These are phyloP conservation scores for Leccinellum rugosiceps DNA, from an alignment of 768 basidiomycete species.

Conservation along the genomic window DNA sequence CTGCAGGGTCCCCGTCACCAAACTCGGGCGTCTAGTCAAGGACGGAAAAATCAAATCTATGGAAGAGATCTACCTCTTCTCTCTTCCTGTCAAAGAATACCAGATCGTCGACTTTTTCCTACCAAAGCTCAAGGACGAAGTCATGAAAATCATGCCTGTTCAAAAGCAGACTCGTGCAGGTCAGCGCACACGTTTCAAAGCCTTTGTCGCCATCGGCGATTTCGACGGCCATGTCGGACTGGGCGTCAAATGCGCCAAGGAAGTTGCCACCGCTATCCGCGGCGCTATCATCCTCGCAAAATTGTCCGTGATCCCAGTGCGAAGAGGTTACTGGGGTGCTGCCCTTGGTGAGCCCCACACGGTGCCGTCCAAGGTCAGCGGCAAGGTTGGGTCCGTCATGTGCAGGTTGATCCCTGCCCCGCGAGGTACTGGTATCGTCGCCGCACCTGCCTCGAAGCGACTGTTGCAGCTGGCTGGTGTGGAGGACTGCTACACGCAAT, in stretches of 20 bases:
- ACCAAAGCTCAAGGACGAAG: constrained; percentile 98
- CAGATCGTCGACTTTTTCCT: constrained; percentile 99
- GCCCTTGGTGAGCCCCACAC: constrained; percentile 99
- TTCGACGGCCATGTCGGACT: constrained; percentile 98
- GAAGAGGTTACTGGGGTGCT: constrained; percentile 99
- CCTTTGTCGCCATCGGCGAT: constrained; percentile 99
- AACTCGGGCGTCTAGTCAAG: constrained; percentile 98
- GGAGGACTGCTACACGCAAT: constrained; percentile 96
- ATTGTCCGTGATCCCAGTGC: constrained; percentile 95
- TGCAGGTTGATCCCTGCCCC: constrained; percentile 98
- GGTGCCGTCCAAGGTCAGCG: constrained; percentile 96
- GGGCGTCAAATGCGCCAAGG: constrained; percentile 99
- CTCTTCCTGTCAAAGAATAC: constrained; percentile 98
- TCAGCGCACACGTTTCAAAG: constrained; percentile 99
- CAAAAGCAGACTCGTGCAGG: constrained; percentile 99
- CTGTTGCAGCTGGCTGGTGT: constrained; percentile 97
- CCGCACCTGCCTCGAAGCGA: constrained; percentile 96
- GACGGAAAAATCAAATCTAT: constrained; percentile 99
- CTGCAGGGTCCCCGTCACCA: constrained; percentile 92
- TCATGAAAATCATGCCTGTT: constrained; percentile 99
- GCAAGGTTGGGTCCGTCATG: constrained; percentile 99
- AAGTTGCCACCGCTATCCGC: constrained; percentile 99
- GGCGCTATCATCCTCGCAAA: constrained; percentile 99
- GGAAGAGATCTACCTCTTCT: constrained; percentile 99
- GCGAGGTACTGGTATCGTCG: constrained; percentile 98